Percentiles rank a stretch among this genome's conserved stretches.
These are phyloP conservation scores for Tilletia walkeri DNA, from an alignment of 1,284 basidiomycete genomes.

Conservation along the genomic window DNA sequence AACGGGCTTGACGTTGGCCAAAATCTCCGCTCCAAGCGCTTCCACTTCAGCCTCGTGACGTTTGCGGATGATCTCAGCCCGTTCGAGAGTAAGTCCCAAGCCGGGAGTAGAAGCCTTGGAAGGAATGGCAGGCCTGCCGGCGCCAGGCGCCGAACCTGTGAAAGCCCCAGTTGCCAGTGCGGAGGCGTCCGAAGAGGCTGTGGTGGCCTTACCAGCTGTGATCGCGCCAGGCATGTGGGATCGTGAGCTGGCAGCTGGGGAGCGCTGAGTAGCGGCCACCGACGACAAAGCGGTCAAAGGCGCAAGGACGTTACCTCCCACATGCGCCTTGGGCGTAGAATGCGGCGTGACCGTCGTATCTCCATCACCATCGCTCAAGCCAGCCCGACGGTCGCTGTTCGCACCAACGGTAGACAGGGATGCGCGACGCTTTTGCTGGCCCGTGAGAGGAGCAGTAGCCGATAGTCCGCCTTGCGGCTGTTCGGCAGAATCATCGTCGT, in stretches of 20 bases:
- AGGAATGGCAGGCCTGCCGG: constrained; percentile 18
- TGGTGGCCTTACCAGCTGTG: neutral
- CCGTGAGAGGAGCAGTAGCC: neutral
- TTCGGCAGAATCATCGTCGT: neutral
- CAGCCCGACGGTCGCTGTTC: neutral
- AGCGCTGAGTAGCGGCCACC: neutral
- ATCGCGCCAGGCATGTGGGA: neutral
- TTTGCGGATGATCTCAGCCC: constrained; percentile 43
- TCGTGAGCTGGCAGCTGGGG: neutral
- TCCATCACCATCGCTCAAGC: constrained; percentile 3
- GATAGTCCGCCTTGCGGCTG: too few relatives aligned
- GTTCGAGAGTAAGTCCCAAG: constrained; percentile 31
- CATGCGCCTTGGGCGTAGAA: constrained; percentile 6
- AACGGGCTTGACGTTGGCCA: constrained; percentile 35
- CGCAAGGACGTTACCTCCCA: neutral
- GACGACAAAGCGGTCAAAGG: neutral
- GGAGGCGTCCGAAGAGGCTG: neutral
- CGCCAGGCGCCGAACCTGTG: constrained; percentile 22
- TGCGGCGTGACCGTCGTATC: constrained; percentile 5
- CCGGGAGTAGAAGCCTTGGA: constrained; percentile 20
- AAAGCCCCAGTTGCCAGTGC: constrained; percentile 18
- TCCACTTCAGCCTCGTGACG: constrained; percentile 50
- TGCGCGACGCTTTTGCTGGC: neutral
- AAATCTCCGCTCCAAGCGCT: constrained; percentile 48
- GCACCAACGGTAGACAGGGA: constrained; percentile 4